Evolutionary conservation across 371 early-diverging fungal species (phyloP), one percentile per base, ranked within the genome.

Genomic region (Hamiltosporidium tvaerminnensis): DNA sequence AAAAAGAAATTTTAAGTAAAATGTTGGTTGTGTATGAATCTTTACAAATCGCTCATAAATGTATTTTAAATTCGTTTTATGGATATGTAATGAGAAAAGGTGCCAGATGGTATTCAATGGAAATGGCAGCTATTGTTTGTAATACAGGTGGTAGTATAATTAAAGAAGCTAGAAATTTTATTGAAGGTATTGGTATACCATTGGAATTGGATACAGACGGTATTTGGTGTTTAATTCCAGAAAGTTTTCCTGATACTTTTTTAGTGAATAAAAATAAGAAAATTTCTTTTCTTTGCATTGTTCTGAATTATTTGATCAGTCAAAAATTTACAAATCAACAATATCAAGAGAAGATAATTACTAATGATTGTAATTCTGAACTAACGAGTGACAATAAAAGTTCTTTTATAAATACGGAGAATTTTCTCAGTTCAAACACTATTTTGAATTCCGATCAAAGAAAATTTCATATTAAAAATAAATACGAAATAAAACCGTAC

Each of bases 51-150:
- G 96, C 99, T 7, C 96, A 96, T 83, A 98, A 96, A 82, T 88
- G 88, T 82, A 81, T 82, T 59, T 69, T 85, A 36, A 96, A 98
- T 77, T 95, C 95, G 0, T 98, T 98, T 80, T 96, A 96, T 74
- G 96, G 96, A 33, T 98, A 96, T 81, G 95, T 95, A 36, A 96
- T 95, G 96, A 83, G 93, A 66, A 94, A 91, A 77, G 95, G 93
- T 41, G 88, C 93, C 0, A 86, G 99, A 58, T 98, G 99, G 99
- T 91, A 90, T 75, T 92, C 93, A 0, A 85, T 96, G 83, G 96
- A 96, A 76, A 98, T 96, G 97, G 96, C 93, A 0, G 96, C 96
- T 47, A 69, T 75, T n/a, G 95, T 95, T 47, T 96, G 96, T 79
- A 73, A 90, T 68, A 91, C 92, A 0, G 97, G 96, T 12, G 87